Conservation (phyloP, 805 yeast genomes). For the Starmerella scarabaei region DNA sequence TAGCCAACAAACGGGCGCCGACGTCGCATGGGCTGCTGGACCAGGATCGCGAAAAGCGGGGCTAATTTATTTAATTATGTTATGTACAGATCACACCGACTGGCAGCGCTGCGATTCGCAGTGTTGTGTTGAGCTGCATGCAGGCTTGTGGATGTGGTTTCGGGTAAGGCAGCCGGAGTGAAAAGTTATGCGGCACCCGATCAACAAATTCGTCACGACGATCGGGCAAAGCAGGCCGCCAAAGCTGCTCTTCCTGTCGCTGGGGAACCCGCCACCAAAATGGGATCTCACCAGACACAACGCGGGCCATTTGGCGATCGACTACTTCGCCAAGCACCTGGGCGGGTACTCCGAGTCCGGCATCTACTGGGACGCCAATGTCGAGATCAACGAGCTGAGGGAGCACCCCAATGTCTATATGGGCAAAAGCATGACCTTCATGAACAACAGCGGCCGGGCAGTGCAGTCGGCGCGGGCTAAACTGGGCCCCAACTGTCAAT, state of each 20-base stretch:
- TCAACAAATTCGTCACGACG: constrained; percentile 18
- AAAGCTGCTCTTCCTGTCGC: constrained; percentile 28
- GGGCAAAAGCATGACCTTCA: constrained; percentile 42
- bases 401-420: constrained; percentile 28
- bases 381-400: constrained; percentile 8
- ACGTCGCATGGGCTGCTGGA: constrained; percentile 7
- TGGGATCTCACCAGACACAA: constrained; percentile 60
- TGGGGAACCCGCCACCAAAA: constrained; percentile 66
- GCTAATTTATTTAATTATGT: too few species aligned
- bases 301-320: constrained; percentile 52
- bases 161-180: too few species aligned
- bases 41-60: too few species aligned
- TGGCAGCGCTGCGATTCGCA: too few species aligned
- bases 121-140: too few species aligned
- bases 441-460: constrained; percentile 61
- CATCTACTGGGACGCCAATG: constrained; percentile 1
- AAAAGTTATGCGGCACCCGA: constrained; percentile 13
- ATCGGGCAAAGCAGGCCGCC: constrained; percentile 9
- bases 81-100: too few species aligned
- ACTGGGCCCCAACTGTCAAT: constrained; percentile 7
- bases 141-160: too few species aligned
- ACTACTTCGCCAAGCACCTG: constrained; percentile 19
- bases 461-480: constrained; percentile 28
- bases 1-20: background rate
- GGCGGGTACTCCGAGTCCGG: constrained; percentile 10